Conservation (phyloP, 202 grass and related monocot genomes). For the Elaeis oleifera region DNA sequence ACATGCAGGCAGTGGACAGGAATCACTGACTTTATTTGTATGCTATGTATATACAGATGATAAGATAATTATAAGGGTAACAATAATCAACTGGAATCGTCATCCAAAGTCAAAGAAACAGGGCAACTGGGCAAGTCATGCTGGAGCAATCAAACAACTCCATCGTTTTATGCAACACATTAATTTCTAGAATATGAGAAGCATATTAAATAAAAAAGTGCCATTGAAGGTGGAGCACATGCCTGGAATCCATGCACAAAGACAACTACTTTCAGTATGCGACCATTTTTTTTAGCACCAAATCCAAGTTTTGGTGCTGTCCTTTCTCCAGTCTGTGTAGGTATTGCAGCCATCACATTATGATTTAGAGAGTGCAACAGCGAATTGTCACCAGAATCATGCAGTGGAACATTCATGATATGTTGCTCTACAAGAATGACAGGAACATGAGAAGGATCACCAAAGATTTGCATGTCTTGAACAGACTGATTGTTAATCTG, state of each 20-base stretch:
- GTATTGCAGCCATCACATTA: constrained; percentile 24
- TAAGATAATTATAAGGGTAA: no score
- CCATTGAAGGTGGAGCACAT: constrained; percentile 3
- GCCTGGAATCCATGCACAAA: constrained; percentile 99
- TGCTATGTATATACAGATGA: no score
- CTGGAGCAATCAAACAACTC: no score
- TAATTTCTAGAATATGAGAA: constrained; percentile 1
- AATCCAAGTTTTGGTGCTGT: constrained; percentile 18
- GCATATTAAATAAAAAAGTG: not conserved
- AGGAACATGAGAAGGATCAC: constrained; percentile 78
- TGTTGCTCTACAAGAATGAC: constrained; percentile 87
- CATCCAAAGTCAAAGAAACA: no score
- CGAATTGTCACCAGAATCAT: constrained; percentile 42
- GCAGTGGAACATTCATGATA: constrained; percentile 59
- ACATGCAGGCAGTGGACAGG: no score
- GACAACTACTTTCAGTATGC: constrained; percentile 56
- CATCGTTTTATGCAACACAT: constrained; percentile 1
- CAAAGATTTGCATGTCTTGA: constrained; percentile 92
- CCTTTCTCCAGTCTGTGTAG: constrained; percentile 31
- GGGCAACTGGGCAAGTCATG: no score
- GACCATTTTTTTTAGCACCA: constrained; percentile 36
- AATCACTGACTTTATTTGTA: no score
- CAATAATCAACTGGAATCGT: no score
- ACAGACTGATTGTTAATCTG: constrained; percentile 60
- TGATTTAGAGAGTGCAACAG: constrained; percentile 25